A percentile compares a stretch with the other conserved stretches of the same genome.
phyloP scores from a whole-genome alignment of 768 basidiomycete genomes.

The Rhizopogon vulgaris region DNA sequence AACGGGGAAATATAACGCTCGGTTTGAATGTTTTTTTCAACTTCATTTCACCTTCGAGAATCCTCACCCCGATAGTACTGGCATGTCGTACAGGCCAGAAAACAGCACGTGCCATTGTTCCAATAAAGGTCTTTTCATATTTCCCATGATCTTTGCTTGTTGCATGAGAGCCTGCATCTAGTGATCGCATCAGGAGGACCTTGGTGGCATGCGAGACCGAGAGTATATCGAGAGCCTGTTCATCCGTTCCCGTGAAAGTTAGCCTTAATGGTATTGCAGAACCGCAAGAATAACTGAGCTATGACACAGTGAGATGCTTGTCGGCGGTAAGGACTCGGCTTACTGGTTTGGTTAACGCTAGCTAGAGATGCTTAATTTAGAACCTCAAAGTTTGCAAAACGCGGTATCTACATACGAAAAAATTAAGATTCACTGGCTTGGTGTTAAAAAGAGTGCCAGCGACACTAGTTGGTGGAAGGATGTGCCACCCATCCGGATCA shows the following conservation, averaged over 20 bases:
- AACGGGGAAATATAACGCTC: conserved; percentile 37
- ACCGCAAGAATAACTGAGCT: conserved; percentile 48
- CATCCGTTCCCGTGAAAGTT: conserved; percentile 38
- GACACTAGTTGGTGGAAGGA: conserved; percentile 24
- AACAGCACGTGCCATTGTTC: conserved; percentile 35
- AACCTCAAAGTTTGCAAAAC: not conserved
- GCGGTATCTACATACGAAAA: conserved; percentile 22
- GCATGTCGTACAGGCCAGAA: conserved; percentile 37
- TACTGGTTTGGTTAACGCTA: conserved; percentile 46
- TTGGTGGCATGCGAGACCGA: conserved; percentile 33
- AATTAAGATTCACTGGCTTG: conserved; percentile 22
- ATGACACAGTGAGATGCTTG: not conserved
- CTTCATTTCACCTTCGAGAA: conserved; percentile 46
- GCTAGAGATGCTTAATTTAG: conserved; percentile 20
- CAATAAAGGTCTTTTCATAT: conserved; percentile 40
- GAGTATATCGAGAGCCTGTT: conserved; percentile 47
- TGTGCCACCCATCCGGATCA: conserved; percentile 36
- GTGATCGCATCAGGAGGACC: conserved; percentile 39
- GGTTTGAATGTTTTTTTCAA: conserved; percentile 38
- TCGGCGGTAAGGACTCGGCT: conserved; percentile 3
- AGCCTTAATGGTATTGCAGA: conserved; percentile 45
- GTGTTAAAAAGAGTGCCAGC: conserved; percentile 30
- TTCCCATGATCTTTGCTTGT: conserved; percentile 30
- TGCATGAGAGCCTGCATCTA: conserved; percentile 44
- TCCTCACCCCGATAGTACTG: conserved; percentile 25